Base-by-base conservation (phyloP, 805 yeast species). In the Hanseniaspora lindneri region DNA sequence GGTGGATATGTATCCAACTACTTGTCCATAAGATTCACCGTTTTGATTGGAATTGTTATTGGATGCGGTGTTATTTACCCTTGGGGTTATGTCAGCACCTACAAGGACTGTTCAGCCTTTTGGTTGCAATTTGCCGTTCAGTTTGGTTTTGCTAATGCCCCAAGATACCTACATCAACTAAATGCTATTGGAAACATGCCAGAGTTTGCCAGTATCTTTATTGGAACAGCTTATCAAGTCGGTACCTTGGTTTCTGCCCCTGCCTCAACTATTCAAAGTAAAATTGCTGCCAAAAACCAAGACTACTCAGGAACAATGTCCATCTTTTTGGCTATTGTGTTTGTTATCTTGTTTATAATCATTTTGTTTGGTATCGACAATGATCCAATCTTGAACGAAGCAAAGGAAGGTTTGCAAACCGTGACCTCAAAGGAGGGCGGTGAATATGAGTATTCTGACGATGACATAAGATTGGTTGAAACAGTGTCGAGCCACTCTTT, bases 71-170 rank as follows among this genome's bases (percentile, higher is more conserved):
- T 77, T 55, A 70, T 77, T 48, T 79, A 79, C 56, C 83, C 83
- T 54, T 75, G 79, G 76, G 79, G 77, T 1, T 75, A 69, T 62
- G 57, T 74, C 56, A 39, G 69, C 60, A 61, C 61, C 29, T 63
- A 65, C 33, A 59, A 64, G 51, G 72, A 73, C 54, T 80, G 79
- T 0, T 80, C 79, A 53, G 81, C 66, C 1, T 77, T 77, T 60
- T 76, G 75, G 64, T 61, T 77, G 51, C 83, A 77, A 58, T 74
- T 74, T 58, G 74, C 72, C 52, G 82, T 79, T 47, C 82, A 77
- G 63, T 83, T 83, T 56, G 76, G 79, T 24, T 79, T 81, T 79
- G 83, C 83, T 55, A 77, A 76, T 36, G 67, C 74, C 47, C 83
- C 83, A 47, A 68, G 76, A 51, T 80, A 77, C 60, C 64, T 79